phyloP scores from a whole-genome alignment of 139 green algal species.

The Zygnema cylindricum region DNA sequence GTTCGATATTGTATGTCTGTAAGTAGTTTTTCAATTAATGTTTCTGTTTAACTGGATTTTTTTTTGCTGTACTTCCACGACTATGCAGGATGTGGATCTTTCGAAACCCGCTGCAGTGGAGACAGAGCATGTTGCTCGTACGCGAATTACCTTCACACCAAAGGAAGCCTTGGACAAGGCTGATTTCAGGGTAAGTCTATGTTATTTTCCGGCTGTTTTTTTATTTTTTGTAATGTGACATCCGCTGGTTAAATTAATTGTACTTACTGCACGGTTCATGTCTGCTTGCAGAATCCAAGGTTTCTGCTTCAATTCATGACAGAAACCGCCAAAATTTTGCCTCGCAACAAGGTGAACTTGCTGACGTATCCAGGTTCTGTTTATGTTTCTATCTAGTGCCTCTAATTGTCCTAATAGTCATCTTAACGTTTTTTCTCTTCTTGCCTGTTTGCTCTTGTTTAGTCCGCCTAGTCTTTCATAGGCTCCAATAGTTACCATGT shows the following conservation, averaged over 20 bases:
- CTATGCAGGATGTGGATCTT: no score
- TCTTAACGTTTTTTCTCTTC: no score
- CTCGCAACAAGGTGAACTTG: conserved; percentile 22
- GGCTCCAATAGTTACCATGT: background rate
- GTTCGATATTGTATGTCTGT: no score
- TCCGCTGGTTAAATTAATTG: no score
- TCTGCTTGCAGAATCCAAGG: conserved; percentile 31
- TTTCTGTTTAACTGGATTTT: background rate
- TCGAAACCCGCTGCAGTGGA: no score
- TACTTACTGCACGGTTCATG: no score
- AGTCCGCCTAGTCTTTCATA: background rate
- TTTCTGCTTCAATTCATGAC: conserved; percentile 43
- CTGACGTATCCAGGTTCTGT: background rate
- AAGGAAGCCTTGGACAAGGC: background rate
- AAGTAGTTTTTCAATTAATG: no score
- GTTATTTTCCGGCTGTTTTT: background rate
- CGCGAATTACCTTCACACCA: conserved; percentile 7
- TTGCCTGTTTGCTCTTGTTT: background rate
- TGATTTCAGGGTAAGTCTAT: conserved; percentile 27
- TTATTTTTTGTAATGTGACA: no score
- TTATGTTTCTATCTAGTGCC: background rate
- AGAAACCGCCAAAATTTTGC: conserved; percentile 27
- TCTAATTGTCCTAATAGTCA: background rate
- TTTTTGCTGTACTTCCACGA: background rate
- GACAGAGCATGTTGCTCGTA: no score